Evolutionary conservation across 2,329 filamentous ascomycete genomes (phyloP), one percentile per base, ranked within the genome.

Genomic region (Monilinia fructigena): DNA sequence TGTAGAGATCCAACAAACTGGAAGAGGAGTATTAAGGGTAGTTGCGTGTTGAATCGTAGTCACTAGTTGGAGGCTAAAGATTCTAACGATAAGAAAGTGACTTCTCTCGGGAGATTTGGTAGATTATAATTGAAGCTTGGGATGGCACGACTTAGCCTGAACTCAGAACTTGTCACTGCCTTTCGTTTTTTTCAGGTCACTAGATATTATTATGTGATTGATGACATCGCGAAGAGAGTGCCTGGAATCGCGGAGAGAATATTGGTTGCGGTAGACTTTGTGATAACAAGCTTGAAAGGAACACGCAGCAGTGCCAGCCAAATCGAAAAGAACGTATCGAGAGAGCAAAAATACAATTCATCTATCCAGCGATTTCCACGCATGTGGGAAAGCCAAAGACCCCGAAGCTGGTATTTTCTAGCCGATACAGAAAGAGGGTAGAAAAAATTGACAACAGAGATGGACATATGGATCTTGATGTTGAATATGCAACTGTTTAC

Each of bases 401-500:
- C 14, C 42, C 56, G 12, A 35, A 26, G n/a, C 14, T 23, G 56
- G 7, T 38, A 7, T 8, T 38, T 38, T 47, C 23, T 5, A 47
- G 47, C 28, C 16, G 38, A 47, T n/a, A 16, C 31, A 18, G 18
- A 31, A 23, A 7, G 12, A 23, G 4, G 38, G 12, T 8, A 20
- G 4, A 28, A 47, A 31, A 8, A 58, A 5, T 16, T 47, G 55
- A 11, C 40, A 47, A 23, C 18, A 35, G 20, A 47, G 55, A 31
- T 47, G 18, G 47, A 47, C 10, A 59, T 18, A 47, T 35, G 40
- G 18, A 47, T n/a, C 8, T 35, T 26, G 28, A n/a, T 47, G 16
- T 31, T 40, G 16, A 31, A 35, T 47, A 59, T 59, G 55, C 55
- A 59, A 47, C 31, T 35, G 31, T 35, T 59, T 28, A n/a, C 55